A percentile compares a stretch with the other conserved stretches of the same genome.
Conservation (phyloP, 352 stramenopile species). For the Globisporangium emineosum region DNA sequence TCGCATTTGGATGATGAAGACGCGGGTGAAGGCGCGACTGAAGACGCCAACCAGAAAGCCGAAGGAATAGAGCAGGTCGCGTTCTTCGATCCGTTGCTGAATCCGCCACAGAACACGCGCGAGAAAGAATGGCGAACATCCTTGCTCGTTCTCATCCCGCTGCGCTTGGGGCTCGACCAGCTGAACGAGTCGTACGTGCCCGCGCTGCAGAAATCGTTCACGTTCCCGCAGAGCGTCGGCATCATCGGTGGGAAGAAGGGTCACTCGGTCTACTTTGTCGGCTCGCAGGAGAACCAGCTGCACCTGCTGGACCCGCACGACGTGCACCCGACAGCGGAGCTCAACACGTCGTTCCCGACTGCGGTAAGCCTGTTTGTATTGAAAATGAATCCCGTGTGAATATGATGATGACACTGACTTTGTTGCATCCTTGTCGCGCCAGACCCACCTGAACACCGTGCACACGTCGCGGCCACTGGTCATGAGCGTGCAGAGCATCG, state of each 20-base stretch:
- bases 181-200: slow-evolving; percentile 82
- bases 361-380: slow-evolving; percentile 34
- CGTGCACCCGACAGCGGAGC: slow-evolving; percentile 58
- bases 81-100: slow-evolving; percentile 86
- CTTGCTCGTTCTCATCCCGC: slow-evolving; percentile 90
- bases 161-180: slow-evolving; percentile 89
- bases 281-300: slow-evolving; percentile 77
- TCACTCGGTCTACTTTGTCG: slow-evolving; percentile 96
- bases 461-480: slow-evolving; percentile 55
- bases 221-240: slow-evolving; percentile 91
- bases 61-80: slow-evolving; percentile 11
- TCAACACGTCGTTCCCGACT: slow-evolving; percentile 73
- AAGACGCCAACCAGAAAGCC: not conserved
- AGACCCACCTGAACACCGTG: slow-evolving; percentile 61
- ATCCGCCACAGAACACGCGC: slow-evolving; percentile 48
- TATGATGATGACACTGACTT: not conserved
- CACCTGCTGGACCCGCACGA: slow-evolving; percentile 85
- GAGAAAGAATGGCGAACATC: slow-evolving; percentile 79
- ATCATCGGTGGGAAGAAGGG: slow-evolving; percentile 94
- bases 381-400: too few species aligned
- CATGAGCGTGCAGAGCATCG: slow-evolving; percentile 87
- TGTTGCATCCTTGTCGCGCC: not conserved
- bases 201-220: slow-evolving; percentile 73
- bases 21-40: not conserved
- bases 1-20: slow-evolving; percentile 43